phyloP scores from a whole-genome alignment of 192 early-diverging fungal species.

The Linnemannia exigua region DNA sequence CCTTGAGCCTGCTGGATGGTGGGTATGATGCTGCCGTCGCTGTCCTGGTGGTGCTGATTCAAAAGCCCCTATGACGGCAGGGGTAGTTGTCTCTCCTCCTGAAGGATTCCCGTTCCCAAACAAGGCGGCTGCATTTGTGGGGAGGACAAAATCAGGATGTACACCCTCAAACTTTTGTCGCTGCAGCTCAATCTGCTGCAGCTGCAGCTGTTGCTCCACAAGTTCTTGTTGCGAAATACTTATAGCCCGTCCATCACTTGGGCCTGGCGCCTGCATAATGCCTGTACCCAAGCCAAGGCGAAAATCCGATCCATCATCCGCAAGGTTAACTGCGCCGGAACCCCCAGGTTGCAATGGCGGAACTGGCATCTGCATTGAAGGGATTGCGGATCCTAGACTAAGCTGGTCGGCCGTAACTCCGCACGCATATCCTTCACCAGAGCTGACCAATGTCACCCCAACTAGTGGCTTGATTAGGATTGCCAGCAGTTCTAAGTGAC shows the following conservation, averaged over 20 bases:
- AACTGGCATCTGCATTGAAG: neutral
- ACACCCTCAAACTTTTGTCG: neutral
- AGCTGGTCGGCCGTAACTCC: neutral
- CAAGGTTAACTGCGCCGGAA: neutral
- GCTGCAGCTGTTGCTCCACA: neutral
- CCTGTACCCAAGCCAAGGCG: neutral
- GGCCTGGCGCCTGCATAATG: neutral
- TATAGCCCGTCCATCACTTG: neutral
- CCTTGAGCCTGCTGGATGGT: neutral
- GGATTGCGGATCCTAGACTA: neutral
- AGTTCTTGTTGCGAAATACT: neutral
- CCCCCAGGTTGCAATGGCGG: neutral
- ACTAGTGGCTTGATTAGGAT: constrained; percentile 22
- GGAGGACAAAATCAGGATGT: neutral
- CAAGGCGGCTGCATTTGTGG: too few species aligned
- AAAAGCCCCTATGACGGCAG: neutral
- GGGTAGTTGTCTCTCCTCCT: neutral
- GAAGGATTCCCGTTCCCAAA: neutral
- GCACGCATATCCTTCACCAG: neutral
- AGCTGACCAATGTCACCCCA: constrained; percentile 7
- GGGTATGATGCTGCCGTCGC: neutral
- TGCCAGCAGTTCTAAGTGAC: constrained; percentile 12
- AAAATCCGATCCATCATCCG: neutral
- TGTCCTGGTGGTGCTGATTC: neutral
- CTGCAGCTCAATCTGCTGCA: neutral